phyloP scores from a whole-genome alignment of 2,329 filamentous ascomycete species.

The Colletotrichum limetticola region DNA sequence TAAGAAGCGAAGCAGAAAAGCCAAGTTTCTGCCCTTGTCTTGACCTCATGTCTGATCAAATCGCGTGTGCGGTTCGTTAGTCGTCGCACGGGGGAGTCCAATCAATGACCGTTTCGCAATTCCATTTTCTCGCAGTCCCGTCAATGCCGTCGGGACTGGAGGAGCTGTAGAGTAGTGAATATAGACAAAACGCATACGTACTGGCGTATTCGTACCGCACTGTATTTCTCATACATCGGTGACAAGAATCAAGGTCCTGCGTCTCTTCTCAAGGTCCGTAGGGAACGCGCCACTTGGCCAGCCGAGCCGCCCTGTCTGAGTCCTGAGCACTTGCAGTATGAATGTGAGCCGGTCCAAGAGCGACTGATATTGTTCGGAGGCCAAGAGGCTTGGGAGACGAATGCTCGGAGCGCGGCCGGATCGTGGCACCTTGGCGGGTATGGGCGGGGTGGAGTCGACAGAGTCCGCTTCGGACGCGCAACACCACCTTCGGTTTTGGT shows the following conservation, averaged over 20 bases:
- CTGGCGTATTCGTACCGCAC: neutral
- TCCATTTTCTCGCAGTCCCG: neutral
- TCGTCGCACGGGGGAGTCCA: neutral
- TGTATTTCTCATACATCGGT: neutral
- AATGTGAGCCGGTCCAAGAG: neutral
- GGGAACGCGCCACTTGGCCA: neutral
- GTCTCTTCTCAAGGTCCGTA: neutral
- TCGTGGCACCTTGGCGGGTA: constrained; percentile 16
- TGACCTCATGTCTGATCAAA: constrained; percentile 11
- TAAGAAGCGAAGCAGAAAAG: neutral
- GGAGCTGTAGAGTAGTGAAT: neutral
- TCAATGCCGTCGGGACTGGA: neutral
- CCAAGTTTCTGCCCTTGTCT: constrained; percentile 22
- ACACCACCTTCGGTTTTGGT: neutral
- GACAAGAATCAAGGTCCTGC: neutral
- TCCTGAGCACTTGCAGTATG: neutral
- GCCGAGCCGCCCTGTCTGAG: neutral
- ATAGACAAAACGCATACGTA: neutral
- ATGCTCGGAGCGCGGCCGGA: constrained; percentile 25
- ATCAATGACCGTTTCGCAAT: constrained; percentile 5
- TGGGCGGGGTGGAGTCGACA: neutral
- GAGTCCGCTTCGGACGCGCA: neutral
- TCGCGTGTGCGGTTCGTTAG: neutral
- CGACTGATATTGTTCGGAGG: neutral
- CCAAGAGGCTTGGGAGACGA: constrained; percentile 13